A percentile compares a stretch with the other conserved stretches of the same genome.
phyloP scores from a whole-genome alignment of 2,329 filamentous ascomycete genomes.

The Cadophora gregata region DNA sequence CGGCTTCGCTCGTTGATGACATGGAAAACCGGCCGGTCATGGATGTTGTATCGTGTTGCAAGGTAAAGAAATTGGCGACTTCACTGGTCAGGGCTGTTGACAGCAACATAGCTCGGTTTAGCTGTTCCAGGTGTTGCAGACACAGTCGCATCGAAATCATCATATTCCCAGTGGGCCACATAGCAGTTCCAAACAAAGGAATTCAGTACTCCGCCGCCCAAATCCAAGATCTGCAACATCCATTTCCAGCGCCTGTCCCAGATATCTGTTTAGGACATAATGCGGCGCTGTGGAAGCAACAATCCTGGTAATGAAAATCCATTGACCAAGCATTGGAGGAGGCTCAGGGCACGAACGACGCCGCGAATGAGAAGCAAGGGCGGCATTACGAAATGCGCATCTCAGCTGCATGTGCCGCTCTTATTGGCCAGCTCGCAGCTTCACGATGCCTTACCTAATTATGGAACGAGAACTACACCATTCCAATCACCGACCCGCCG shows the following conservation, averaged over 20 bases:
- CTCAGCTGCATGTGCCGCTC: too few species aligned
- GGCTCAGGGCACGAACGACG: slow-evolving; percentile 1
- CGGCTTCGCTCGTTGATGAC: neutral
- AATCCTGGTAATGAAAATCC: neutral
- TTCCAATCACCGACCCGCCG: neutral
- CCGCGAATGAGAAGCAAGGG: too few species aligned
- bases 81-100: neutral
- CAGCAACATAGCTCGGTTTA: neutral
- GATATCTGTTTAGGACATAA: neutral
- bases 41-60: neutral
- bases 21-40: neutral
- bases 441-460: too few species aligned
- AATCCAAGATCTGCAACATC: neutral
- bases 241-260: neutral
- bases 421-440: too few species aligned
- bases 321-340: neutral
- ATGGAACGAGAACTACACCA: too few species aligned
- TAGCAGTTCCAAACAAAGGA: neutral
- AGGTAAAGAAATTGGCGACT: neutral
- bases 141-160: neutral
- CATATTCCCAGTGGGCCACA: neutral
- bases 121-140: neutral
- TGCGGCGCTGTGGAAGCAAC: neutral
- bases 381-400: too few species aligned
- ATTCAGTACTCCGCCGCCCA: neutral